Percentiles rank a stretch among this genome's conserved stretches.
Evolutionary conservation across 108 stramenopile species (phyloP).

Genomic region (Cyclotella baltica): DNA sequence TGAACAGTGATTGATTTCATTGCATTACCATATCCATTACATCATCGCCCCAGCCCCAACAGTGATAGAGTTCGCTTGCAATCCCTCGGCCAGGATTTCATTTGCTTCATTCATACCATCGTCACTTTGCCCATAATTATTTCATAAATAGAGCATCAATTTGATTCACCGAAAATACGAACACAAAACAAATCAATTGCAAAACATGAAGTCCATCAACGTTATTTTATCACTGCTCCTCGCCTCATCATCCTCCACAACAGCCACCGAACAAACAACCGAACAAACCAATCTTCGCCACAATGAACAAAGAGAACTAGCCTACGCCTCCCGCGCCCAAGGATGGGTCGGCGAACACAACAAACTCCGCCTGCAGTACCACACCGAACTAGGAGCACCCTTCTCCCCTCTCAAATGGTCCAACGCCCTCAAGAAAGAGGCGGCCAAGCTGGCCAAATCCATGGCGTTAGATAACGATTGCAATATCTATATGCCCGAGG

Average conservation of each 20-base stretch:
- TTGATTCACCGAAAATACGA: too few species aligned
- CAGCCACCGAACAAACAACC: constrained; percentile 10
- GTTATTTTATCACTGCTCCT: not conserved
- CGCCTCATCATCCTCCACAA: not conserved
- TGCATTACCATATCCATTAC: too few species aligned
- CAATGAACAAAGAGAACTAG: not conserved
- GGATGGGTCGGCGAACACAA: constrained; percentile 12
- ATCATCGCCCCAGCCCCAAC: too few species aligned
- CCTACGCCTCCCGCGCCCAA: not conserved
- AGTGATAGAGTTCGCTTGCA: too few species aligned
- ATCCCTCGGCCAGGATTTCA: too few species aligned
- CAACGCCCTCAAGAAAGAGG: not conserved
- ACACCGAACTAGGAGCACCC: not conserved
- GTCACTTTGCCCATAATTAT: too few species aligned
- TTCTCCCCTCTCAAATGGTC: not conserved
- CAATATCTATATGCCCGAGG: not conserved
- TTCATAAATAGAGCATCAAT: too few species aligned
- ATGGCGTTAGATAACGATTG: not conserved
- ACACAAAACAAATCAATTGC: too few species aligned
- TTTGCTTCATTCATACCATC: too few species aligned
- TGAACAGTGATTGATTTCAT: too few species aligned
- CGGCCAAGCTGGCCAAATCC: not conserved
- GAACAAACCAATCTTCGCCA: not conserved
- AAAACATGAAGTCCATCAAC: constrained; percentile 11
- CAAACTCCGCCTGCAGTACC: not conserved